Conservation (phyloP, 305 asterid genomes). For the Fraxinus greggii region DNA sequence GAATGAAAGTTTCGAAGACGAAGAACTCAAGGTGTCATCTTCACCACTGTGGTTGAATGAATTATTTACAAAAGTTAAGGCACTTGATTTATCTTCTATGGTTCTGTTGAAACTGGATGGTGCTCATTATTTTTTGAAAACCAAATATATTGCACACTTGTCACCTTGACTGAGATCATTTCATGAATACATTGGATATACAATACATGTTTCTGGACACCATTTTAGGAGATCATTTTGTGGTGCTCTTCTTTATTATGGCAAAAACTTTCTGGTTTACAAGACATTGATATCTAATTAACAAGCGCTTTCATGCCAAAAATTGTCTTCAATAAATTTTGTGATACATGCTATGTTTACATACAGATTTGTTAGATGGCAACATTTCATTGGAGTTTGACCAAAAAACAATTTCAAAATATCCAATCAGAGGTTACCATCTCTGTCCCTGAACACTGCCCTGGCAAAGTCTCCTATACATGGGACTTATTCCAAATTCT, state of each 20-base stretch:
- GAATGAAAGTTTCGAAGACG: neutral
- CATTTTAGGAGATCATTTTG: neutral
- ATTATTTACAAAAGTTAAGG: neutral
- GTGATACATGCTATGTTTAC: no score
- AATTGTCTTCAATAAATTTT: no score
- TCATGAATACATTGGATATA: neutral
- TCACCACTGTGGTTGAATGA: neutral
- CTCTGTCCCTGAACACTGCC: no score
- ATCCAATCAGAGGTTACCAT: no score
- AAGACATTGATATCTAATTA: neutral
- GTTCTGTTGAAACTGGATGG: neutral
- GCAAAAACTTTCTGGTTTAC: neutral
- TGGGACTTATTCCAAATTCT: constrained; percentile 45
- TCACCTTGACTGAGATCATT: neutral
- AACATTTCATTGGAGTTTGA: no score
- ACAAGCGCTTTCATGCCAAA: neutral
- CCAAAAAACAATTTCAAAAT: no score
- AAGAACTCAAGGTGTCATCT: neutral
- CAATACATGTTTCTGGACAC: neutral
- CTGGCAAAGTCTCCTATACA: neutral
- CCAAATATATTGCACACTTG: neutral
- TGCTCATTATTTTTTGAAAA: neutral
- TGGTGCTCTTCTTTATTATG: neutral
- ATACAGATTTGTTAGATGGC: no score
- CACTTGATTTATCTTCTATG: neutral